Evolutionary conservation across 2,329 filamentous ascomycete species (phyloP).

Genomic region (Exophiala xenobiotica): DNA sequence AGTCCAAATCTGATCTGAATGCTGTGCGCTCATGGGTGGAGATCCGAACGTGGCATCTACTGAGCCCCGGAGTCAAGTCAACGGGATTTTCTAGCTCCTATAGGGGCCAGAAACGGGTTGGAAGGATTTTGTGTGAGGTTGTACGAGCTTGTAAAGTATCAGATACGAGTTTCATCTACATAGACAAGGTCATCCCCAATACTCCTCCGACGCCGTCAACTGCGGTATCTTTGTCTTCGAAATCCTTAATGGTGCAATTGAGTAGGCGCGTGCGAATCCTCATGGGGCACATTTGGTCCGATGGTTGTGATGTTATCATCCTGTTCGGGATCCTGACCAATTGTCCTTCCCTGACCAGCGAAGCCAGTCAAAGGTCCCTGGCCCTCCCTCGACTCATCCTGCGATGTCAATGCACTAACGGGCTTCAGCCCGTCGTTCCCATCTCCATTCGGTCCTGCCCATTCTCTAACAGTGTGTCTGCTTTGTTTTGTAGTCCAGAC

Average conservation of each 20-base stretch:
- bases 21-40: no score
- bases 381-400: not conserved
- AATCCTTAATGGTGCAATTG: no score
- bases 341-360: not conserved
- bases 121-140: no score
- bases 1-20: no score
- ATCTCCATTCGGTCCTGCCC: not conserved
- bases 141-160: no score
- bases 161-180: no score
- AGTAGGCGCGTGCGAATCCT: not conserved
- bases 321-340: not conserved
- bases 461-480: not conserved
- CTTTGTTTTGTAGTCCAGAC: not conserved
- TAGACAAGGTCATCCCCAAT: no score
- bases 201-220: not conserved
- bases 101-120: no score
- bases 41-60: no score
- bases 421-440: not conserved
- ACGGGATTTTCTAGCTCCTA: no score
- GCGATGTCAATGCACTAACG: not conserved
- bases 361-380: not conserved
- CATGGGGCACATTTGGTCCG: not conserved
- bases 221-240: no score
- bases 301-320: not conserved
- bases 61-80: no score